A percentile compares a stretch with the other conserved stretches of the same genome.
These are phyloP conservation scores for Tetragonia tetragonoides DNA, from an alignment of 148 eudicot genomes.

Conservation along the genomic window DNA sequence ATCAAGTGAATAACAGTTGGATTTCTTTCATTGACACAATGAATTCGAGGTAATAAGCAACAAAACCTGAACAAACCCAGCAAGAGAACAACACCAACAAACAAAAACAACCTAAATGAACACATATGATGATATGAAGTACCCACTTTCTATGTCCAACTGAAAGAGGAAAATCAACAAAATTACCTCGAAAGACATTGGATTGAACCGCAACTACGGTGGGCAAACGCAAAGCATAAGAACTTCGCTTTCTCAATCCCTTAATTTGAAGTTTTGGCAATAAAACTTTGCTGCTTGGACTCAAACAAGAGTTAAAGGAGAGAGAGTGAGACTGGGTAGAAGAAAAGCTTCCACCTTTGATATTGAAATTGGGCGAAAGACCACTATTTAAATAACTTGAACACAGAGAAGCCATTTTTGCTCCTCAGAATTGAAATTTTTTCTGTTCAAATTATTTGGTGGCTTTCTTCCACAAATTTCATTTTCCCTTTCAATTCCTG, in stretches of 20 bases:
- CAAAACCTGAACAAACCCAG: neutral
- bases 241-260: conserved; percentile 23
- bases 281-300: conserved; percentile 26
- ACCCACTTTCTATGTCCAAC: neutral
- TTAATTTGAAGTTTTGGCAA: conserved; percentile 35
- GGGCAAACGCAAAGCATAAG: conserved; percentile 17
- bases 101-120: neutral
- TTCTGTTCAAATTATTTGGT: neutral
- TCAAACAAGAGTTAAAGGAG: conserved; percentile 36
- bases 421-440: neutral
- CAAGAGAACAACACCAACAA: neutral
- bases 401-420: conserved; percentile 21
- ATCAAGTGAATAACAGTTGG: neutral
- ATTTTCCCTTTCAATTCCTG: neutral
- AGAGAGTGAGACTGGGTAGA: conserved; percentile 28
- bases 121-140: neutral
- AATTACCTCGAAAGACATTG: conserved; percentile 59
- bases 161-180: neutral
- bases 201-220: conserved; percentile 51
- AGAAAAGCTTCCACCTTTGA: neutral
- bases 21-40: neutral
- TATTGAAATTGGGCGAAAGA: neutral
- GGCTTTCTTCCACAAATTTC: neutral
- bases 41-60: neutral
- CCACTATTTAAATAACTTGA: conserved; percentile 12